Conservation (phyloP, 164 flowering plant species). For the Chloranthus sessilifolius region DNA sequence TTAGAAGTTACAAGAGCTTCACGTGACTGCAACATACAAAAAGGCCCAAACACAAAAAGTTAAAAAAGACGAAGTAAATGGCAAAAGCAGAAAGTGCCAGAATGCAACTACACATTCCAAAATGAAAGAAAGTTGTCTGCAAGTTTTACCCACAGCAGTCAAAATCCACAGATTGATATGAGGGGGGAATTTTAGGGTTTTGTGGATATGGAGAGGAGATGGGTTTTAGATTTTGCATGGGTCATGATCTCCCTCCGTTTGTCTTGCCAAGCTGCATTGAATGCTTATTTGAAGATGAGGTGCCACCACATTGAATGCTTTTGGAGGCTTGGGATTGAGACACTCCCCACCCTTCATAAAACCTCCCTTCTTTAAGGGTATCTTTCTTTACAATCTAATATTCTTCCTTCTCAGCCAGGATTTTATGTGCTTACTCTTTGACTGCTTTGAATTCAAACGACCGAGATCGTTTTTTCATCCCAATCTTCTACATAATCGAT, state of each 20-base stretch:
- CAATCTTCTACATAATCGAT: too few species aligned
- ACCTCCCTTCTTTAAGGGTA: constrained; percentile 5
- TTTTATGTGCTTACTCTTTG: too few species aligned
- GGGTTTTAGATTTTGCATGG: constrained; percentile 28
- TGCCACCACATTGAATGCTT: too few species aligned
- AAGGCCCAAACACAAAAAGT: constrained; percentile 9
- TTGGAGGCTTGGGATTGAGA: constrained; percentile 22
- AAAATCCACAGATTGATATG: constrained; percentile 3
- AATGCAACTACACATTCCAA: constrained; percentile 38
- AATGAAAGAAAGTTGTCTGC: constrained; percentile 47
- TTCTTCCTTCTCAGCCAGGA: too few species aligned
- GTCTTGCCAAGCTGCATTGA: constrained; percentile 37
- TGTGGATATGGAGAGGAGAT: constrained; percentile 15
- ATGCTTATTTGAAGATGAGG: too few species aligned
- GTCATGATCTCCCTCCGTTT: constrained; percentile 25
- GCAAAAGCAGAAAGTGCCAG: constrained; percentile 22
- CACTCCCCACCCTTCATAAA: constrained; percentile 9
- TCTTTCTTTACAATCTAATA: not conserved
- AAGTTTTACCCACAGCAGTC: constrained; percentile 12
- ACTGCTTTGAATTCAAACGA: too few species aligned
- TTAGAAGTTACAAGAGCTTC: constrained; percentile 43
- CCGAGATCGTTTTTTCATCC: too few species aligned
- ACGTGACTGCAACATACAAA: constrained; percentile 17
- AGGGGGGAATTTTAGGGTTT: constrained; percentile 16
- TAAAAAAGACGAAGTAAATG: constrained; percentile 27